Evolutionary conservation across 192 early-diverging fungal species (phyloP), one percentile per base, ranked within the genome.

Genomic region (Dispira parvispora): DNA sequence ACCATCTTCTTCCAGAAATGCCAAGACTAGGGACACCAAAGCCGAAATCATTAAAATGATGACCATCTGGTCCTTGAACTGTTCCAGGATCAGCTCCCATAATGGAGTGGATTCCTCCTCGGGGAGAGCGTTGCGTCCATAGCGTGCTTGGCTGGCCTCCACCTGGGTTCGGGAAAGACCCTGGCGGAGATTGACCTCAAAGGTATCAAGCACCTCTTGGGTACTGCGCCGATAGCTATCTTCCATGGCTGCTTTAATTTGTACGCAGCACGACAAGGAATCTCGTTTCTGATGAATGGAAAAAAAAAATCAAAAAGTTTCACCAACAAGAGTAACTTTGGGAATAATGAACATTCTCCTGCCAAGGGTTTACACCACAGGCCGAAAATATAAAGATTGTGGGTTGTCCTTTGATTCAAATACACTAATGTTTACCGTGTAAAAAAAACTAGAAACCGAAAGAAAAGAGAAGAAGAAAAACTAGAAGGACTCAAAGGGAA

Each of bases 11-110:
- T 99, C 96, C 42, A 98, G 75, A 14, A 87, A 75, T 32, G 96
- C 96, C 18, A 99, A 81, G 28, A 89, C 85, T 66, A 99, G 89
- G 42, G 94, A 98, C 21, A 99, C 75, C 14, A 75, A 80, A 44
- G 96, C 96, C 21, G 96, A 93, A 60, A 72, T 77, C 2, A 98
- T 78, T 38, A 99, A 79, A 62, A 99, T 99, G 44, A 98, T 76
- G 26, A 99, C 96, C 44, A 99, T 84, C 71, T 98, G 94, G 78
- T 99, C 96, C 75, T 96, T 78, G 75, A 99, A 98, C 76, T 99
- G 96, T 73, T 93, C 94, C 54, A 92, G 67, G 58, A 99, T 88
- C 63, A 99, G 81, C 67, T 89, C 74, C 86, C 88, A 94, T 5
- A 98, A 73, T 14, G 96, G 91, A 8, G 91, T 96, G 20, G 84